Evolutionary conservation across 192 early-diverging fungal species (phyloP).

Genomic region (Jimgerdemannia lactiflua): DNA sequence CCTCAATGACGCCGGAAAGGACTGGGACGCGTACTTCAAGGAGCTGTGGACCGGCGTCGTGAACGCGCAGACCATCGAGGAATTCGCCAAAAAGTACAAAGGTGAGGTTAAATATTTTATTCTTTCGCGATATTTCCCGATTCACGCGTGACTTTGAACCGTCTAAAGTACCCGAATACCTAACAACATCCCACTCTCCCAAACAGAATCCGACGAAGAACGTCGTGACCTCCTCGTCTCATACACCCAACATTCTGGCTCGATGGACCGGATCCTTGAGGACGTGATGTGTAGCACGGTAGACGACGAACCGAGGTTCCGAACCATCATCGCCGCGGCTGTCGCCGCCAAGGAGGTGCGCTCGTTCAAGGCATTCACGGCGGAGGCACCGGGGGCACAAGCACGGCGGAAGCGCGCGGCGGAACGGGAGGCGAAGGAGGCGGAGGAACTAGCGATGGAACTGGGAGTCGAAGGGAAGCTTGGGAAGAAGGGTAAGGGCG

Average conservation of each 20-base stretch:
- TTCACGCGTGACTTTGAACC: background rate
- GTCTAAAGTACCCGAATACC: background rate
- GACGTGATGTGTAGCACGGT: slow-evolving; percentile 56
- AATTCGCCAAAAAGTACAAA: slow-evolving; percentile 70
- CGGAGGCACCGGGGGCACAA: slow-evolving; percentile 27
- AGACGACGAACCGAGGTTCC: slow-evolving; percentile 65
- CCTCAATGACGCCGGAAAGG: slow-evolving; percentile 44
- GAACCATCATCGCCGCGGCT: slow-evolving; percentile 56
- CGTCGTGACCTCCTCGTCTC: slow-evolving; percentile 61
- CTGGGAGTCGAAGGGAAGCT: slow-evolving; percentile 49
- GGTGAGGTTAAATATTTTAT: slow-evolving; percentile 27
- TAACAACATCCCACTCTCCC: background rate
- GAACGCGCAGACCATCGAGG: slow-evolving; percentile 68
- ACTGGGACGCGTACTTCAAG: slow-evolving; percentile 83
- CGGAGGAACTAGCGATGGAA: slow-evolving; percentile 54
- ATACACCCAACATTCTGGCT: slow-evolving; percentile 64
- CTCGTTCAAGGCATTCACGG: slow-evolving; percentile 48
- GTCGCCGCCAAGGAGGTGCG: slow-evolving; percentile 56
- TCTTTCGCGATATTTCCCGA: background rate
- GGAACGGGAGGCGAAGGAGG: slow-evolving; percentile 57
- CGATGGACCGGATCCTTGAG: slow-evolving; percentile 66
- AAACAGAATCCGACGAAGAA: slow-evolving; percentile 71
- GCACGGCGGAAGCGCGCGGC: slow-evolving; percentile 53
- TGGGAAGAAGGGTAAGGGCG: slow-evolving; percentile 27
- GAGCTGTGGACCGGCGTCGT: slow-evolving; percentile 74